Evolutionary conservation across 2,329 filamentous ascomycete genomes (phyloP).

Genomic region (Decorospora gaudefroyi): DNA sequence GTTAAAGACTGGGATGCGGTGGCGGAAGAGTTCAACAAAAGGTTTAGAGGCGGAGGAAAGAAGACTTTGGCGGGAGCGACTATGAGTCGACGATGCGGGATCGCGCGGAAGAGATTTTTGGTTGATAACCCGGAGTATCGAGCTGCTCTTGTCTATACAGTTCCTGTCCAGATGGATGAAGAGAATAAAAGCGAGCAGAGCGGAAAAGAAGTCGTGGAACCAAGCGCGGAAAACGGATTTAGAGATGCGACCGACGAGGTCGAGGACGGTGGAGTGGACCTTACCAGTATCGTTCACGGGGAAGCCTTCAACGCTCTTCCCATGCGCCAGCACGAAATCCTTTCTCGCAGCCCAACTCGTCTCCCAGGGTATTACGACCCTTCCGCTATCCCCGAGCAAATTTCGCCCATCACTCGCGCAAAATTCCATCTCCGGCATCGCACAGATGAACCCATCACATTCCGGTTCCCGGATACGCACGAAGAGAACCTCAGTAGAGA

Average conservation of each 20-base stretch:
- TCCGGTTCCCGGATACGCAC: background rate
- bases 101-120: constrained; percentile 6
- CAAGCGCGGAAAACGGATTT: too few relatives aligned
- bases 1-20: constrained; percentile 5
- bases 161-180: background rate
- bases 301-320: background rate
- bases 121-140: constrained; percentile 3
- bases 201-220: background rate
- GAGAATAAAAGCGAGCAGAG: background rate
- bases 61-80: constrained; percentile 2
- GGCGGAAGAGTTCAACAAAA: constrained; percentile 7
- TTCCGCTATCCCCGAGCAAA: background rate
- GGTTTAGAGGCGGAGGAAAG: constrained; percentile 1
- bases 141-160: background rate
- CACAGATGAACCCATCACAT: background rate
- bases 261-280: too few relatives aligned
- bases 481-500: background rate
- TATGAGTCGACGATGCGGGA: constrained; percentile 1
- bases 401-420: background rate
- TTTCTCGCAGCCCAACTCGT: too few relatives aligned
- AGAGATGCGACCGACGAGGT: too few relatives aligned
- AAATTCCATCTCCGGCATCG: constrained; percentile 11
- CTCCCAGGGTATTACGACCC: background rate
- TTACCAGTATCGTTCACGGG: too few relatives aligned
- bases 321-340: background rate